Base-by-base conservation (phyloP, 331 rosid genomes). In the Quercus tomentella region DNA sequence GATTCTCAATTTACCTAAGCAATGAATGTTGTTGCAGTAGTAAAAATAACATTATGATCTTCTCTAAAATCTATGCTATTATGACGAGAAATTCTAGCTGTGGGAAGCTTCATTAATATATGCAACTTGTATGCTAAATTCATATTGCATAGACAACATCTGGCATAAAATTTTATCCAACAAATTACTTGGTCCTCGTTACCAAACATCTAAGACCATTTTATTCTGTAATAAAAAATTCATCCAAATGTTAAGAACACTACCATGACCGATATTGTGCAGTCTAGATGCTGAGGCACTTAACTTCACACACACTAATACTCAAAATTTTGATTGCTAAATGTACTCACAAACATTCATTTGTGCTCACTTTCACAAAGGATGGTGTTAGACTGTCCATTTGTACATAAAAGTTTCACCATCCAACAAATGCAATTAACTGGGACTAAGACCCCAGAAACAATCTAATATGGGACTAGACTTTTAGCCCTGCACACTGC, bases 1-100 rank as follows among this genome's bases (percentile, higher is more conserved):
- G 56, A 82, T 78, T 69, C 73, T 83, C 79, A 84, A 56, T 45
- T 73, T 83, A 76, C 52, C 76, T 73, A 28, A 67, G 33, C 73
- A 76, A 45, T 20, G 49, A 22, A 43, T 35, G 41, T 70, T 49
- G 16, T 25, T 63, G 45, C 75, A 72, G 21, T 15, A 10, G 43
- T 20, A 43, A 43, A 74, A 30, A 72, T 18, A 78, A 41, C 51
- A 62, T 23, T 28, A 22, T 68, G 56, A 2, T 57, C 37, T 56
- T 49, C 76, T 51, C 1, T 49, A 14, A 12, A 14, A 49, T 49
- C 4, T 49, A 49, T 49, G 0, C 5, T 12, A 49, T 14, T 49
- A 11, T 49, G 18, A 49, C 0, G 0, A 49, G 54, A 49, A 49
- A 49, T 49, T 14, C 18, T 49, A 49, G 5, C 54, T 49, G 54